Evolutionary conservation across 352 stramenopile genomes (phyloP).

Genomic region (Pythium monospermum): DNA sequence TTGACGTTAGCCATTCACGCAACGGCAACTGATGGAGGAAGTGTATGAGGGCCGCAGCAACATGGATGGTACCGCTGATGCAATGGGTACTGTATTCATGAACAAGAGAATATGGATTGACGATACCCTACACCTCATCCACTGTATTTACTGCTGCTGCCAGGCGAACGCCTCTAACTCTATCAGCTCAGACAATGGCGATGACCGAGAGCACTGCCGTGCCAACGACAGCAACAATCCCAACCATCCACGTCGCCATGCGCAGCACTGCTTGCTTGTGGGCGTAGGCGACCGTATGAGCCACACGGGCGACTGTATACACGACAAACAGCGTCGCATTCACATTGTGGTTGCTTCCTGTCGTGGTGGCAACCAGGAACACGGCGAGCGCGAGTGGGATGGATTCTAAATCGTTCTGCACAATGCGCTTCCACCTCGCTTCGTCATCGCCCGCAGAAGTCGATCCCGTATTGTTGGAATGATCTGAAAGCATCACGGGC

Average conservation of each 20-base stretch:
- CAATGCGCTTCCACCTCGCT: conserved; percentile 33
- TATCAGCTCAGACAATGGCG: neutral
- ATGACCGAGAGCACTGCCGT: conserved; percentile 8
- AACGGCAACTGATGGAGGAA: no score
- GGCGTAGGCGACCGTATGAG: conserved; percentile 28
- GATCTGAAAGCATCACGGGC: conserved; percentile 1
- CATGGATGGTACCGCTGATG: no score
- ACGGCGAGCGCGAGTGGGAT: conserved; percentile 51
- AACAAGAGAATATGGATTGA: no score
- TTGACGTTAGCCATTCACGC: no score
- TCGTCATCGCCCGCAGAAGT: conserved; percentile 1
- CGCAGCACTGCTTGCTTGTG: conserved; percentile 19
- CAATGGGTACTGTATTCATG: no score
- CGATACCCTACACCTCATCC: no score
- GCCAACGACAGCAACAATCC: conserved; percentile 17
- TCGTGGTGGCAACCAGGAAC: conserved; percentile 36
- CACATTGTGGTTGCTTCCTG: conserved; percentile 28
- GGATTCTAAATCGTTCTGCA: conserved; percentile 56
- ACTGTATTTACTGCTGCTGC: no score
- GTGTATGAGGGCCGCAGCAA: no score
- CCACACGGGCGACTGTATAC: conserved; percentile 29
- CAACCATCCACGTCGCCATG: conserved; percentile 19
- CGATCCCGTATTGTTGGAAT: neutral
- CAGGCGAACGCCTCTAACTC: neutral
- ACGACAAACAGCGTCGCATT: conserved; percentile 18